Base-by-base conservation (phyloP, 371 early-diverging fungal species). In the Lichtheimia ramosa region DNA sequence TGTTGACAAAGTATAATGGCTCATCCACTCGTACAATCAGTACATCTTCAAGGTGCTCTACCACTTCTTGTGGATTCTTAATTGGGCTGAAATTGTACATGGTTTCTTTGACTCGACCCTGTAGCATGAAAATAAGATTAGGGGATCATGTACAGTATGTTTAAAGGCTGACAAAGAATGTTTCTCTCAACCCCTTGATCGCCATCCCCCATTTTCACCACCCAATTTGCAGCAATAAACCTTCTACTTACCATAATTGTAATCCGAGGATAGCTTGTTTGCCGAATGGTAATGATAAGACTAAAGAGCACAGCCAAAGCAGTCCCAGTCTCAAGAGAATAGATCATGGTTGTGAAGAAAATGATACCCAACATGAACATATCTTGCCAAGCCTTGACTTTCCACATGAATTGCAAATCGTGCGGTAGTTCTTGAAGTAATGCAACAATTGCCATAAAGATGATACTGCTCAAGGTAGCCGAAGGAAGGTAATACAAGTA, bases 1-100 rank as follows among this genome's bases (percentile, higher is more conserved):
- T 86, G 66, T 96, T 96, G 50, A 94, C 94, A 83, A 96, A 96
- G 67, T 89, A 92, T 34, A 96, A 70, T 2, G 89, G 87, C 51
- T 96, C 96, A 58, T 94, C 92, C 10, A 96, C 81, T 43, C 89
- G 82, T 46, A 96, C 87, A 48, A 96, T 83, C 39, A 95, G 68
- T 16, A 85, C 83, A 4, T 92, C 94, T 59, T 90, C 87, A 23
- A 94, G 75, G 18, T 87, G 87, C 34, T 73, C 73, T 15, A 73
- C 67, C 16, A 63, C 56, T 12, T 79, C 74, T 10, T 79, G 75
- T 42, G 80, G 68, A 42, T 83, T 75, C 58, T 73, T 74, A 64
- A 81, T 77, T 43, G 79, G 77, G 14, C 81, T 65, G 61, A 70
- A 62, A 39, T 64, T 59, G 58, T 52, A 40, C 24, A 48, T 50